Base-by-base conservation (phyloP, 2,329 filamentous ascomycete species). In the Fusarium subglutinans region DNA sequence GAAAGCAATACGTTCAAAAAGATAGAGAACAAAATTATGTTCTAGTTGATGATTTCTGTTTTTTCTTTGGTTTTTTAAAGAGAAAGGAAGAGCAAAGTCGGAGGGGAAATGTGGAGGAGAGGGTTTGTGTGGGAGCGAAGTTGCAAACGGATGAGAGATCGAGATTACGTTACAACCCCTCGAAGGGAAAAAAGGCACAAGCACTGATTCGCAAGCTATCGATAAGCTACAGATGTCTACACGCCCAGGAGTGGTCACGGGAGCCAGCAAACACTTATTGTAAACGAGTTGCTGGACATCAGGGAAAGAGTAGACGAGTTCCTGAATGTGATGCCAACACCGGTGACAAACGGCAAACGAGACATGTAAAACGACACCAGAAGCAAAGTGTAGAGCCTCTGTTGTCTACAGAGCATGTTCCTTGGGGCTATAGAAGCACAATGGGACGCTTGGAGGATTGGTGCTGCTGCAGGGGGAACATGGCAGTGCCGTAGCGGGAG, bases 1-100 rank as follows among this genome's bases (percentile, higher is more conserved):
- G 6, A n/a, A 41, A 65, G 38, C 14, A 10, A 70, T 70, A 26
- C 17, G 22, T 30, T 47, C 59, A 45, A 70, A 53, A 70, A 54
- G 47, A 28, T n/a, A 54, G 48, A 55, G 43, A 55, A 41, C 48
- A 61, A 66, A 71, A 66, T 17, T 8, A 50, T 51, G 40, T 15
- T 44, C 43, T 47, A 65, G 45, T 38, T 4, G 30, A 37, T 37
- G 18, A 8, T 37, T 26, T 14, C 18, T 20, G 20, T 22, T 11
- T 20, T 22, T 28, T 45, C 4, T 41, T 44, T 24, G 9, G 24
- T 8, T 48, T 48, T 28, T 28, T 8, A 14, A 48, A 30, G 7
- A 18, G 28, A 20, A n/a, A 12, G 20, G 15, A 18, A 40, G n/a
- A 24, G 20, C 45, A 22, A 48, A 22, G 26, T 24, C 5, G 45